Evolutionary conservation across 805 yeast species (phyloP).

Genomic region (Naumovozyma dairenensis): DNA sequence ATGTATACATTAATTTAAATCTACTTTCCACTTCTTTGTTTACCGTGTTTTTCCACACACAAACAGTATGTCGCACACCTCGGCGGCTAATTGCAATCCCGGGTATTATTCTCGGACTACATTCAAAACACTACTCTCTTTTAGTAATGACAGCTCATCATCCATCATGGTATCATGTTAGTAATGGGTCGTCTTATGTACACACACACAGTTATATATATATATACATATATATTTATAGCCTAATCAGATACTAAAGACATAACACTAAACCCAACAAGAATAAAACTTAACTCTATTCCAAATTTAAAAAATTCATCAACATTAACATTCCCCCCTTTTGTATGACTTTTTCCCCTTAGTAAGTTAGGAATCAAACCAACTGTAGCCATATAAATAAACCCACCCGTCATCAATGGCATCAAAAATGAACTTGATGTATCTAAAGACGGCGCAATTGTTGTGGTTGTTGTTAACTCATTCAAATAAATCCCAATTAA

Average conservation of each 20-base stretch:
- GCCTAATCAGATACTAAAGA: background rate
- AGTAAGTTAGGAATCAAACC: slow-evolving; percentile 50
- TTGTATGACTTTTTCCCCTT: background rate
- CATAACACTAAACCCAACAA: background rate
- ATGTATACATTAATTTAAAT: too few species aligned
- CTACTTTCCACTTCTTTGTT: too few species aligned
- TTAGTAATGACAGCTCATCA: too few species aligned
- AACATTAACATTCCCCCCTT: background rate
- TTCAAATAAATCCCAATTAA: slow-evolving; percentile 52
- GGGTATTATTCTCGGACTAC: too few species aligned
- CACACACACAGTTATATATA: background rate
- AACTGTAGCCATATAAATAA: slow-evolving; percentile 60
- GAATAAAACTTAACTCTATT: background rate
- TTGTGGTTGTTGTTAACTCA: slow-evolving; percentile 7
- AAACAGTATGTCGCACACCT: too few species aligned
- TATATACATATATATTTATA: too few species aligned
- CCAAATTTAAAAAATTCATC: background rate
- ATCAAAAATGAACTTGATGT: slow-evolving; percentile 51
- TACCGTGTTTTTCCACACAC: too few species aligned
- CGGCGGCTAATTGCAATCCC: too few species aligned
- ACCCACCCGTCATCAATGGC: slow-evolving; percentile 72
- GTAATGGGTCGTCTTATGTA: too few species aligned
- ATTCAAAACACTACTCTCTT: too few species aligned
- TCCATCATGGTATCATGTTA: too few species aligned
- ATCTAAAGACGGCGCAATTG: background rate